These are phyloP conservation scores for Sporothrix inflata DNA, from an alignment of 2,329 filamentous ascomycete species.

Conservation along the genomic window DNA sequence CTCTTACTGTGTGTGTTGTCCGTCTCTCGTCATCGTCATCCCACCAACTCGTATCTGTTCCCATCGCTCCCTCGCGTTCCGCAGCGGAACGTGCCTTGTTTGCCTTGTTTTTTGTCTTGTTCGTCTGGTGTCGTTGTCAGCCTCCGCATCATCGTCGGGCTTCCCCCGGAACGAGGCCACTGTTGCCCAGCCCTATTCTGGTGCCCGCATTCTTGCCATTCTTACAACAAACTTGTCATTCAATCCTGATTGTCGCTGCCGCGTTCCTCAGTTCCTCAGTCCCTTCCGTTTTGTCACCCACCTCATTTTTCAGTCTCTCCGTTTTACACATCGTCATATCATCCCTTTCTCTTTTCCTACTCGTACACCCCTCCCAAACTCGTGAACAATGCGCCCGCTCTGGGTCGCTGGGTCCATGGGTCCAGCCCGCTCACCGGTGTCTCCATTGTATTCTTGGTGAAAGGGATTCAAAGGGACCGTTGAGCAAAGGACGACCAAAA, in stretches of 20 bases:
- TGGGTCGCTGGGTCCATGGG: neutral
- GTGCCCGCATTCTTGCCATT: neutral
- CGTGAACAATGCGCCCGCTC: neutral
- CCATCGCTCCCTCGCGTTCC: neutral
- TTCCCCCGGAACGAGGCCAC: neutral
- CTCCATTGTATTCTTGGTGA: neutral
- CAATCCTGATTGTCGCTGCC: neutral
- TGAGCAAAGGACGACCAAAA: neutral
- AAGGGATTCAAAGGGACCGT: neutral
- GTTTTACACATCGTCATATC: neutral
- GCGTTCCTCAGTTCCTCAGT: neutral
- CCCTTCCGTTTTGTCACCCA: conserved; percentile 5
- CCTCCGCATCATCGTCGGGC: neutral
- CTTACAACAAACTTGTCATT: neutral
- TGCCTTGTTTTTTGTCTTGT: neutral
- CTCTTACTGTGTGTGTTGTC: conserved; percentile 1
- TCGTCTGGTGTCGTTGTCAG: conserved; percentile 1
- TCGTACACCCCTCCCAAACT: conserved; percentile 4
- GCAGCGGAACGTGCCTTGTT: neutral
- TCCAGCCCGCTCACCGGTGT: conserved; percentile 12
- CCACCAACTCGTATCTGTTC: neutral
- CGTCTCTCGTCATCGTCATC: conserved; percentile 7
- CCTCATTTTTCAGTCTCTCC: neutral
- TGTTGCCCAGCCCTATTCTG: neutral
- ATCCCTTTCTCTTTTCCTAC: neutral